These are phyloP conservation scores for Solanum hybrid DNA, from an alignment of 305 asterid species.

Conservation along the genomic window DNA sequence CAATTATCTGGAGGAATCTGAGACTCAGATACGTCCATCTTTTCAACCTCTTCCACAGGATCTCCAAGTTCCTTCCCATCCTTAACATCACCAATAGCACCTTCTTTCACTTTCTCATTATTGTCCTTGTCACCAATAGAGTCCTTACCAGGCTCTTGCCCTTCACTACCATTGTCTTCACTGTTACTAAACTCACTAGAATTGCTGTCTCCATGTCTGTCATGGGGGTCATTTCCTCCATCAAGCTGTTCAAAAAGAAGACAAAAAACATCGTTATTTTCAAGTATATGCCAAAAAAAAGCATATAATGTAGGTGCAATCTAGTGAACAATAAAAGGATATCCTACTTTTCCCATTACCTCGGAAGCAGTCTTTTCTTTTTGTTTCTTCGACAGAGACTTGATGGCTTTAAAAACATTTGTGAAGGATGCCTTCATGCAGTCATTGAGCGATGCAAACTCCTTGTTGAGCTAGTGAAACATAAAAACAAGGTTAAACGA, in stretches of 20 bases:
- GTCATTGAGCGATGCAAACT: not conserved
- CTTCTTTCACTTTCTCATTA: not conserved
- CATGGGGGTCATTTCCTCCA: constrained; percentile 4
- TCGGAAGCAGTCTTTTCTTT: not conserved
- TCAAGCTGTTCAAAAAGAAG: not conserved
- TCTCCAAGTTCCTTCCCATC: not conserved
- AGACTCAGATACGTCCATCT: not conserved
- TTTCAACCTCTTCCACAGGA: not conserved
- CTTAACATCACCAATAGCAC: not conserved
- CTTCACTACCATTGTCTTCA: not conserved
- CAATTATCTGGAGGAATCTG: not conserved
- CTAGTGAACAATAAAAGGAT: not conserved
- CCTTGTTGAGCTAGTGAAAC: constrained; percentile 4
- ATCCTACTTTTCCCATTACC: not conserved
- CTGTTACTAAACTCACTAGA: not conserved
- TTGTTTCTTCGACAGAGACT: constrained; percentile 4
- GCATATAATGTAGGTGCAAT: not conserved
- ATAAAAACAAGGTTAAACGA: not conserved
- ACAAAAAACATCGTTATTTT: not conserved
- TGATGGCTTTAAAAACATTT: not conserved
- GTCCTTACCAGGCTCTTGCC: not conserved
- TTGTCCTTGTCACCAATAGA: not conserved
- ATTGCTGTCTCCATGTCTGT: not conserved
- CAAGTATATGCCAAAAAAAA: not conserved
- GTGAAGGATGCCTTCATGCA: not conserved